Conservation (phyloP, 495 filamentous ascomycete species). For the Chlorociboria aeruginascens region DNA sequence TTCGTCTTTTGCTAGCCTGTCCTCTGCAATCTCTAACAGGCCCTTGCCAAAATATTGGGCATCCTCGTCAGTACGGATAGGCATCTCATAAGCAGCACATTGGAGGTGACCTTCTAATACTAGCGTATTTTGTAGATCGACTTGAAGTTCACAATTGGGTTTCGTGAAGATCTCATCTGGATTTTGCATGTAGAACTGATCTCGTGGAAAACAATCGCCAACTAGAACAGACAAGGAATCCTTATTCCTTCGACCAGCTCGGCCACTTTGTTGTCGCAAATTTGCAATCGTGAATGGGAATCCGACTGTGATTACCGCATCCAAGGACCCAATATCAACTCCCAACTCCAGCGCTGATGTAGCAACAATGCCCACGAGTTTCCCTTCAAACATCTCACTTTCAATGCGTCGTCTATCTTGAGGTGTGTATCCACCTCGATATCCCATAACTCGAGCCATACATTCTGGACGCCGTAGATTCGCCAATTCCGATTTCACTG, state of each 20-base stretch:
- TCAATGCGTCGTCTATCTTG: slow-evolving; percentile 89
- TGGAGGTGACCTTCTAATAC: slow-evolving; percentile 90
- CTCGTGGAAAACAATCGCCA: slow-evolving; percentile 84
- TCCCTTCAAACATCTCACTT: slow-evolving; percentile 93
- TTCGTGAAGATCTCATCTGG: slow-evolving; percentile 93
- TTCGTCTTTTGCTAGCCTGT: slow-evolving; percentile 60
- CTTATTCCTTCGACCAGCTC: slow-evolving; percentile 85
- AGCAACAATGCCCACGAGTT: slow-evolving; percentile 84
- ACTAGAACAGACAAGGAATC: slow-evolving; percentile 87
- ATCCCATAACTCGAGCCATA: slow-evolving; percentile 78
- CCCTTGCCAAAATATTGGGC: slow-evolving; percentile 66
- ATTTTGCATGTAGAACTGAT: slow-evolving; percentile 95
- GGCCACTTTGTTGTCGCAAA: slow-evolving; percentile 85
- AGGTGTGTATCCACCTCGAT: slow-evolving; percentile 89
- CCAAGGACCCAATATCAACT: slow-evolving; percentile 89
- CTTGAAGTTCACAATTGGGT: slow-evolving; percentile 77
- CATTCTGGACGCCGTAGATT: slow-evolving; percentile 61
- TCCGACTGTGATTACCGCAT: slow-evolving; percentile 86
- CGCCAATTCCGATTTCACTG: slow-evolving; percentile 66
- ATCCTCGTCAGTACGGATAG: slow-evolving; percentile 69
- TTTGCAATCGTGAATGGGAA: slow-evolving; percentile 96
- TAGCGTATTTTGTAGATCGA: slow-evolving; percentile 83
- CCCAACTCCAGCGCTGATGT: slow-evolving; percentile 90
- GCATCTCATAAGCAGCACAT: slow-evolving; percentile 92
- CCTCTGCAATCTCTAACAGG: slow-evolving; percentile 57